These are phyloP conservation scores for Naganishia sp. DNA, from an alignment of 1,284 basidiomycete species.

Conservation along the genomic window DNA sequence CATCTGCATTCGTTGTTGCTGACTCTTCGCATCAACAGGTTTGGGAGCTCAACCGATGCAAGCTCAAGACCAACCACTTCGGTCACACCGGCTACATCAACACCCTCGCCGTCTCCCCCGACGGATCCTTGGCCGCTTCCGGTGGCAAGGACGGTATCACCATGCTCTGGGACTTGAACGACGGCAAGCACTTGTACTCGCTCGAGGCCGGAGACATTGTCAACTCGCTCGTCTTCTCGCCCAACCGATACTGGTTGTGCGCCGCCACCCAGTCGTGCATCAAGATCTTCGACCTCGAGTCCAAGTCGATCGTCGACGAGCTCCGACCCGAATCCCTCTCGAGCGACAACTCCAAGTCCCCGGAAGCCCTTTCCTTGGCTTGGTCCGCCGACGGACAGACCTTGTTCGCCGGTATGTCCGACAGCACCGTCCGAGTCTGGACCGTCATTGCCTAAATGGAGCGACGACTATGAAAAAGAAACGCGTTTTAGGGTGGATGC, in stretches of 20 bases:
- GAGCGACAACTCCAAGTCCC: slow-evolving; percentile 69
- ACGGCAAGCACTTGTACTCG: slow-evolving; percentile 99
- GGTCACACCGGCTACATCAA: slow-evolving; percentile 99
- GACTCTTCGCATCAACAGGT: slow-evolving; percentile 62
- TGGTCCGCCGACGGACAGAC: slow-evolving; percentile 99
- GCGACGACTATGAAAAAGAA: slow-evolving; percentile 9
- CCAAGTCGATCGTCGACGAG: slow-evolving; percentile 99
- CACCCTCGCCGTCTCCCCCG: slow-evolving; percentile 97
- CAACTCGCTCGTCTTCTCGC: slow-evolving; percentile 99
- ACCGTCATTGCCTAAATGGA: slow-evolving; percentile 61
- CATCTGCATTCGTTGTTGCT: slow-evolving; percentile 5
- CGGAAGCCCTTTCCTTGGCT: slow-evolving; percentile 95
- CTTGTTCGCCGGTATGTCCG: slow-evolving; percentile 92
- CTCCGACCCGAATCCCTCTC: slow-evolving; percentile 84
- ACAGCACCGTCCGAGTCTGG: slow-evolving; percentile 90
- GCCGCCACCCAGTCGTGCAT: slow-evolving; percentile 96
- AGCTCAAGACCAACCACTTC: slow-evolving; percentile 99
- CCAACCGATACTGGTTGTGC: slow-evolving; percentile 99
- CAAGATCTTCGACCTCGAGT: slow-evolving; percentile 98
- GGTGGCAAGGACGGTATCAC: slow-evolving; percentile 99
- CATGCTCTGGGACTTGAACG: slow-evolving; percentile 99
- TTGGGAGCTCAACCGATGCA: slow-evolving; percentile 99
- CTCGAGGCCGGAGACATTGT: slow-evolving; percentile 98
- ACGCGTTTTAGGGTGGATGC: slow-evolving; percentile 4
- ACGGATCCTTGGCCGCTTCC: slow-evolving; percentile 97